Conservation (phyloP, 768 basidiomycete genomes). For the Podaxis pistillaris region DNA sequence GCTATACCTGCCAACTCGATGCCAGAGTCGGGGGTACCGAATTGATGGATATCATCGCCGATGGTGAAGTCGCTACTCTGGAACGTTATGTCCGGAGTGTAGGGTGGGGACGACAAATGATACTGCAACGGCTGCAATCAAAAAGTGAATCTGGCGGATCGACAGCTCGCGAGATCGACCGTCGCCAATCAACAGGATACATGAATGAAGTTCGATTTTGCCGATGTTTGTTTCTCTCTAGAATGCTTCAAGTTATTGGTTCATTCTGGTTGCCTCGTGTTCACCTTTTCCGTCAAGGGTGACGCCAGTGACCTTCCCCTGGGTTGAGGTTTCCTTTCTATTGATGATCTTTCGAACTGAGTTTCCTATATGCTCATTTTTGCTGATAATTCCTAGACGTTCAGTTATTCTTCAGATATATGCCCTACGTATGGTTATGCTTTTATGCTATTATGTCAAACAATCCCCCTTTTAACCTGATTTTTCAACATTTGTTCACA, state of each 20-base stretch:
- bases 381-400: background rate
- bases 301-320: background rate
- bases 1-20: background rate
- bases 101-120: background rate
- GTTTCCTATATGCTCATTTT: background rate
- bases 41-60: background rate
- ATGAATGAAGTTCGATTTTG: background rate
- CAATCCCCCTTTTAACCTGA: background rate
- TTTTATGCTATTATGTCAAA: background rate
- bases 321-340: background rate
- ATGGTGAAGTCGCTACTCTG: background rate
- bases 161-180: constrained; percentile 1
- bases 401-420: constrained; percentile 7
- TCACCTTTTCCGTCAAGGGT: background rate
- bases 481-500: background rate
- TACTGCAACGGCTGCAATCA: background rate
- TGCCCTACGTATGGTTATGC: background rate
- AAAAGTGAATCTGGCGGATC: background rate
- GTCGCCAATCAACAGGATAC: background rate
- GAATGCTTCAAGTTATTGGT: background rate
- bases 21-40: background rate
- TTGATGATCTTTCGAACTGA: background rate
- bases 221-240: background rate
- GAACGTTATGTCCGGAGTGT: background rate
- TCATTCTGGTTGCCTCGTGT: background rate